Conservation (phyloP, 2,329 filamentous ascomycete species). For the Emmonsiellopsis sp. region DNA sequence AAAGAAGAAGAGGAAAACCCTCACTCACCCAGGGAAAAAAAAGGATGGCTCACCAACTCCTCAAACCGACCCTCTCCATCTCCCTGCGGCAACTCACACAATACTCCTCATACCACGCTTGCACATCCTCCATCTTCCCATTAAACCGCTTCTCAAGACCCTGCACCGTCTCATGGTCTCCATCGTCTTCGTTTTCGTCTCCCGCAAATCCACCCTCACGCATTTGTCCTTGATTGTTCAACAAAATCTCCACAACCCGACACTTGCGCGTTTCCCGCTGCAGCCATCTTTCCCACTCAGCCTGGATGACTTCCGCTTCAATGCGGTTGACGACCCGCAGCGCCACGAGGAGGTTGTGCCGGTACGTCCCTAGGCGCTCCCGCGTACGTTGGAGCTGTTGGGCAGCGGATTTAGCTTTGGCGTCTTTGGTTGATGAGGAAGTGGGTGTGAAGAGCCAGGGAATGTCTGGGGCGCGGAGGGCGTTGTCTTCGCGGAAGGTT, state of each 20-base stretch:
- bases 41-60: conserved; percentile 11
- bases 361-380: conserved; percentile 70
- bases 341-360: conserved; percentile 84
- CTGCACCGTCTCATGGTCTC: conserved; percentile 15
- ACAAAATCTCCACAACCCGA: conserved; percentile 47
- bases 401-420: conserved; percentile 24
- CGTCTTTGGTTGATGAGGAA: conserved; percentile 16
- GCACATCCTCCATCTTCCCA: conserved; percentile 35
- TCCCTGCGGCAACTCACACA: conserved; percentile 51
- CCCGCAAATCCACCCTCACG: conserved; percentile 14
- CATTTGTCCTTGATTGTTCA: conserved; percentile 21
- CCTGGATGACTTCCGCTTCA: conserved; percentile 73
- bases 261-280: conserved; percentile 69
- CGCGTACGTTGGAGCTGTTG: conserved; percentile 67
- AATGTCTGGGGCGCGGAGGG: conserved; percentile 23
- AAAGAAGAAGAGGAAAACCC: background rate
- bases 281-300: conserved; percentile 93
- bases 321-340: conserved; percentile 83
- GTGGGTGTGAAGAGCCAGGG: conserved; percentile 21
- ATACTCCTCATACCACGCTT: conserved; percentile 51
- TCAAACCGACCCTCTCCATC: conserved; percentile 20
- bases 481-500: conserved; percentile 34
- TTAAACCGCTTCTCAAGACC: conserved; percentile 22
- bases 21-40: conserved; percentile 5
- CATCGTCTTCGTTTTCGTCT: conserved; percentile 8